Conservation (phyloP, 352 stramenopile species). For the Thraustotheca clavata region DNA sequence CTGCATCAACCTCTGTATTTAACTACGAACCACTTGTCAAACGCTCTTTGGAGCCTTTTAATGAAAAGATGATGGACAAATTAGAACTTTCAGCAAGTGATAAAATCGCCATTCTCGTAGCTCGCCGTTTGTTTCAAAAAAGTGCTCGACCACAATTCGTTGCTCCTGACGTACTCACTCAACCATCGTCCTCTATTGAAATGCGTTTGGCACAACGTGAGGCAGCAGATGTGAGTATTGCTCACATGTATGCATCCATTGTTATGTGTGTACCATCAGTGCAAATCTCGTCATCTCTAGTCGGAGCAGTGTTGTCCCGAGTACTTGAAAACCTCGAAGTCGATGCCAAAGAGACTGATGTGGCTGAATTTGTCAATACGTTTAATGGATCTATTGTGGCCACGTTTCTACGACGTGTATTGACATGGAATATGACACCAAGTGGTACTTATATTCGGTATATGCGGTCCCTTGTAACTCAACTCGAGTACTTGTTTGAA, state of each 20-base stretch:
- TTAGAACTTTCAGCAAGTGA: conserved; percentile 18
- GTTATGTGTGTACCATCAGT: conserved; percentile 28
- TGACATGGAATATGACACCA: background rate
- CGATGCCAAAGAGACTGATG: conserved; percentile 51
- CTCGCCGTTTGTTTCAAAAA: background rate
- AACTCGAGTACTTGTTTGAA: conserved; percentile 60
- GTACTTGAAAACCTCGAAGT: conserved; percentile 75
- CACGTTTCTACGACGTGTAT: conserved; percentile 40
- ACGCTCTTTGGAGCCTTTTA: background rate
- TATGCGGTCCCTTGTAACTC: conserved; percentile 76
- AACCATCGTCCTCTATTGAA: background rate
- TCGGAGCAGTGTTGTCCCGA: conserved; percentile 76
- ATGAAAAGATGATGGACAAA: background rate
- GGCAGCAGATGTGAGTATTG: conserved; percentile 51
- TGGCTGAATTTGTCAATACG: conserved; percentile 50
- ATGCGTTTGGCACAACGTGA: conserved; percentile 50
- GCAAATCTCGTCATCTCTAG: conserved; percentile 40
- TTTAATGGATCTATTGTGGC: conserved; percentile 65
- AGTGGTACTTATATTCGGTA: conserved; percentile 34
- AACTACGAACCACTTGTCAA: background rate
- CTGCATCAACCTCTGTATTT: background rate
- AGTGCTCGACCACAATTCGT: conserved; percentile 4
- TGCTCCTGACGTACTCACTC: background rate
- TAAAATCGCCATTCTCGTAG: conserved; percentile 12
- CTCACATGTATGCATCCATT: conserved; percentile 71